Evolutionary conservation across 2,329 filamentous ascomycete genomes (phyloP).

Genomic region (Aspergillus sp.): DNA sequence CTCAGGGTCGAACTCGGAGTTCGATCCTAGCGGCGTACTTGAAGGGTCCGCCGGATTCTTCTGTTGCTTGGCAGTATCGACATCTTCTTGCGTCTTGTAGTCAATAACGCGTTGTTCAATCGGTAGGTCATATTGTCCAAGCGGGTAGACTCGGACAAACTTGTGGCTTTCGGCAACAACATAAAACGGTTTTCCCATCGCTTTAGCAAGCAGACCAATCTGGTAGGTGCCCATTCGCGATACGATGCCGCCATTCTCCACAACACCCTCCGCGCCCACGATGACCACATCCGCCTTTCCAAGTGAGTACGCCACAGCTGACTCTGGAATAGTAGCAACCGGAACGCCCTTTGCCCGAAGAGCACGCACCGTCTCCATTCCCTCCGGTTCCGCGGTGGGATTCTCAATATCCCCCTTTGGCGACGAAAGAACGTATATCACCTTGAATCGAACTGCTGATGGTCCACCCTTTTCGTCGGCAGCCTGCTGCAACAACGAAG

Average conservation of each 20-base stretch:
- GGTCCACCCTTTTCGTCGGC: conserved; percentile 60
- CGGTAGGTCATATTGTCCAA: conserved; percentile 77
- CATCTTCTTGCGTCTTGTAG: conserved; percentile 61
- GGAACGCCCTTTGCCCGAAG: conserved; percentile 74
- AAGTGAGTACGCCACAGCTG: conserved; percentile 77
- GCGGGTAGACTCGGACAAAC: conserved; percentile 83
- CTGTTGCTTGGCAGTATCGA: conserved; percentile 49
- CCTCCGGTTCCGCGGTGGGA: conserved; percentile 55
- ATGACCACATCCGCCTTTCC: conserved; percentile 69
- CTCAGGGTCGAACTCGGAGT: conserved; percentile 29
- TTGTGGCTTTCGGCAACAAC: conserved; percentile 96
- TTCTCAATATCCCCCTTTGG: conserved; percentile 28
- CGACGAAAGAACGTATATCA: conserved; percentile 69
- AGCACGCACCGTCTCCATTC: conserved; percentile 67
- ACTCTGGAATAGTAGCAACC: conserved; percentile 76
- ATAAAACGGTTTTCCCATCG: conserved; percentile 75
- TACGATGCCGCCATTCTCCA: conserved; percentile 91
- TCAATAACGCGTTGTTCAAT: conserved; percentile 76
- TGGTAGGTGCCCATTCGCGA: conserved; percentile 84
- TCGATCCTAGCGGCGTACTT: conserved; percentile 14
- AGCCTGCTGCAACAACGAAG: conserved; percentile 71
- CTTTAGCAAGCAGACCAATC: conserved; percentile 77
- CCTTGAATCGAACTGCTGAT: conserved; percentile 70
- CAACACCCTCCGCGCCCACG: conserved; percentile 76
- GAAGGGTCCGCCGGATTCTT: conserved; percentile 18